A percentile compares a stretch with the other conserved stretches of the same genome.
These are phyloP conservation scores for Claviceps pusilla DNA, from an alignment of 2,329 filamentous ascomycete species.

Conservation along the genomic window DNA sequence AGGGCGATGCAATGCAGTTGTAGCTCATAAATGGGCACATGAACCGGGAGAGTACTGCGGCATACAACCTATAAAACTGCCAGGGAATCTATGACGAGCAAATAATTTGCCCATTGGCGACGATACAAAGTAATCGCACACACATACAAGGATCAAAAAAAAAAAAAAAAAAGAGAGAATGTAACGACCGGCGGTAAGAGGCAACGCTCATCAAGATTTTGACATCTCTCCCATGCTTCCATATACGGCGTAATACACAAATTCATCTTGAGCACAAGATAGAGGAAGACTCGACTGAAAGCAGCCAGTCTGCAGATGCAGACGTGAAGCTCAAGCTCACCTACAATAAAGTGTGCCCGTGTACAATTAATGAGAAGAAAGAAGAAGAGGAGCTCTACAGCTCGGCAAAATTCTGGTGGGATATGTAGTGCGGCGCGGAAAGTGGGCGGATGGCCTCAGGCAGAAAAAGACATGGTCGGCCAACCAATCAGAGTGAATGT, in stretches of 20 bases:
- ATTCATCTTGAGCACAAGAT: constrained; percentile 54
- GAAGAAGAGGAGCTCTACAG: constrained; percentile 15
- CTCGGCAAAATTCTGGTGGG: constrained; percentile 9
- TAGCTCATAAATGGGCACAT: constrained; percentile 49
- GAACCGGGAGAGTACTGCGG: neutral
- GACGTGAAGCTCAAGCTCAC: constrained; percentile 40
- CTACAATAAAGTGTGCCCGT: constrained; percentile 58
- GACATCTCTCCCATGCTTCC: constrained; percentile 51
- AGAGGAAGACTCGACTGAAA: constrained; percentile 52
- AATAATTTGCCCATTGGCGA: neutral
- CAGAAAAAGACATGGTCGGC: neutral
- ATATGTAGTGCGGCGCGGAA: constrained; percentile 5
- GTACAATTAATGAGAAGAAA: constrained; percentile 44
- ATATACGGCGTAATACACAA: constrained; percentile 44
- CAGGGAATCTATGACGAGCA: neutral
- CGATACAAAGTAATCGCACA: neutral
- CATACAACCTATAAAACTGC: neutral
- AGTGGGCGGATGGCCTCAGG: constrained; percentile 4
- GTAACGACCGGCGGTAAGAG: constrained; percentile 65
- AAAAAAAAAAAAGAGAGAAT: constrained; percentile 18
- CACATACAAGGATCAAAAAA: neutral
- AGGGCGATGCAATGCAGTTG: constrained; percentile 89
- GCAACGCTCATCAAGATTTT: constrained; percentile 43
- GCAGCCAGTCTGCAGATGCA: constrained; percentile 23
- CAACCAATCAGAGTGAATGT: constrained; percentile 27